These are phyloP conservation scores for Chaetomiaceae sp. DNA, from an alignment of 2,329 filamentous ascomycete genomes.

Conservation along the genomic window DNA sequence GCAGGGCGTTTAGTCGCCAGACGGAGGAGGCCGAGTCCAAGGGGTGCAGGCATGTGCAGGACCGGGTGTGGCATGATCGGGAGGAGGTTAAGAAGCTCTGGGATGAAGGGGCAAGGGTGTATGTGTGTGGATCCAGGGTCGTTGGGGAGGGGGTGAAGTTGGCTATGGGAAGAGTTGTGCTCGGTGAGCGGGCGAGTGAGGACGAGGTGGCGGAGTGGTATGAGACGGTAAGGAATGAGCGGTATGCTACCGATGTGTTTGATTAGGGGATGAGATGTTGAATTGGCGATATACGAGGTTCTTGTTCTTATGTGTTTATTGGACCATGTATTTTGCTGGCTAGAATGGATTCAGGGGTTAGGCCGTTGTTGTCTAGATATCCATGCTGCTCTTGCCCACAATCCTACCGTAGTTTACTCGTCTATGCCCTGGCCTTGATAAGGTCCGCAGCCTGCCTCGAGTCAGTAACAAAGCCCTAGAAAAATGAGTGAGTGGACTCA, in stretches of 20 bases:
- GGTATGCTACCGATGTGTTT: constrained; percentile 60
- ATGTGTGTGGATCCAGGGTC: constrained; percentile 54
- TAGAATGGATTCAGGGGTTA: too few species aligned
- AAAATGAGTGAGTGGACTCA: neutral
- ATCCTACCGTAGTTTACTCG: neutral
- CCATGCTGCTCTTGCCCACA: neutral
- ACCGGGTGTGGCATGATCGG: constrained; percentile 44
- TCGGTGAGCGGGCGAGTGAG: constrained; percentile 33
- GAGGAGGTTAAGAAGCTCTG: constrained; percentile 33
- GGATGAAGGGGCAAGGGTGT: constrained; percentile 45
- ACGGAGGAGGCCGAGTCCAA: constrained; percentile 40
- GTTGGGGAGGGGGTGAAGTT: constrained; percentile 41
- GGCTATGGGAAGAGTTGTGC: constrained; percentile 33
- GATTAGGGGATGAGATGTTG: constrained; percentile 34
- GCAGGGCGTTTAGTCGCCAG: constrained; percentile 53
- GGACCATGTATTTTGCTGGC: too few species aligned
- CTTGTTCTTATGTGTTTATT: too few species aligned
- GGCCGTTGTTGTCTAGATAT: too few species aligned
- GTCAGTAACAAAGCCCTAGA: neutral
- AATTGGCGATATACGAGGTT: too few species aligned
- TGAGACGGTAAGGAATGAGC: constrained; percentile 47
- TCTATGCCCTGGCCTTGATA: constrained; percentile 16
- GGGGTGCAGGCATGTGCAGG: constrained; percentile 38
- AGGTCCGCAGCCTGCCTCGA: constrained; percentile 18
- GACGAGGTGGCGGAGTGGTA: constrained; percentile 45